Conservation (phyloP, 106 monocot genomes). For the Allium cepa region DNA sequence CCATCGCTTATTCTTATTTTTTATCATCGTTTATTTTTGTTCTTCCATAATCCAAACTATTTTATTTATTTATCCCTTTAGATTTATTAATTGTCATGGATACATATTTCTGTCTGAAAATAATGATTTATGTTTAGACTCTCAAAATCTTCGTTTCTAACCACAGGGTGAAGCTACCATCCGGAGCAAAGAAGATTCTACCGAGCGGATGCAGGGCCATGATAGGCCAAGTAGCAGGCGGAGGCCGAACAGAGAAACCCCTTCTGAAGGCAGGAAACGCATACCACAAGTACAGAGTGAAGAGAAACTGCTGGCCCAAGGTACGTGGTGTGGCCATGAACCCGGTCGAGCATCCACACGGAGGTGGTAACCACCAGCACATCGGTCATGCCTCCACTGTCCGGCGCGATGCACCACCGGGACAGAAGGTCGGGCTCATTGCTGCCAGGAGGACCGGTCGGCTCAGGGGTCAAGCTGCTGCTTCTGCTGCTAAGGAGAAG, state of each 20-base stretch:
- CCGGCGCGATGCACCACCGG: conserved; percentile 46
- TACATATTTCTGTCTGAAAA: too few species aligned
- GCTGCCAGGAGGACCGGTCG: conserved; percentile 58
- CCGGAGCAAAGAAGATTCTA: conserved; percentile 42
- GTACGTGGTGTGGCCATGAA: conserved; percentile 70
- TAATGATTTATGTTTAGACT: too few species aligned
- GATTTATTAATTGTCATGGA: too few species aligned
- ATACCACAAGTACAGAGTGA: conserved; percentile 51
- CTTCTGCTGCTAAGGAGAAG: conserved; percentile 35
- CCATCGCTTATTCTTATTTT: too few species aligned
- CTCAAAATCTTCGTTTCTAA: too few species aligned
- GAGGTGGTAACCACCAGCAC: conserved; percentile 67
- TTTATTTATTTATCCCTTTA: too few species aligned
- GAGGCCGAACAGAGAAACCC: conserved; percentile 41
- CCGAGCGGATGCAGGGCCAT: conserved; percentile 48
- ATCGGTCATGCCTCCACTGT: conserved; percentile 53
- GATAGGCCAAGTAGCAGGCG: conserved; percentile 54
- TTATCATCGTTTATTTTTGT: too few species aligned
- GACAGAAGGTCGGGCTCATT: conserved; percentile 47
- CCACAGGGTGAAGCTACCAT: conserved; percentile 49
- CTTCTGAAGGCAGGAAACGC: conserved; percentile 30
- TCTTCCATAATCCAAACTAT: too few species aligned
- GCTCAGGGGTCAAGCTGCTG: conserved; percentile 49
- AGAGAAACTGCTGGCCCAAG: conserved; percentile 71
- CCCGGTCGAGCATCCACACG: conserved; percentile 57